Conservation (phyloP, 2,329 filamentous ascomycete species). For the Salinomyces thailandicus region DNA sequence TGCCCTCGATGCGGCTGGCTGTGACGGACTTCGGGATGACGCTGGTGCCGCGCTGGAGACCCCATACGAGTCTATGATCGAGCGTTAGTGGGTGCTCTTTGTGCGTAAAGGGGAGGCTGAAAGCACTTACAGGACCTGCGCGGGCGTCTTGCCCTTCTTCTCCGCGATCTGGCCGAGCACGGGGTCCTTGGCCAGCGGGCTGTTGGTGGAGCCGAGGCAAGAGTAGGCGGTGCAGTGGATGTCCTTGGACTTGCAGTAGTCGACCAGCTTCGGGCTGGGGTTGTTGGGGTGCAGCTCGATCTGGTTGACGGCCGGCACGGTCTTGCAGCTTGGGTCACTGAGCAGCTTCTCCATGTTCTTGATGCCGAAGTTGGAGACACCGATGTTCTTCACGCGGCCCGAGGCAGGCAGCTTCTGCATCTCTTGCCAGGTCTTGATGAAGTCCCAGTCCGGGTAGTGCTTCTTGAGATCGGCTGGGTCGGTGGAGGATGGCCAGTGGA, state of each 20-base stretch:
- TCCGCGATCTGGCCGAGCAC: conserved; percentile 50
- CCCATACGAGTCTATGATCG: conserved; percentile 53
- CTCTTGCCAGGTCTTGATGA: conserved; percentile 59
- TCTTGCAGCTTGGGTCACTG: conserved; percentile 53
- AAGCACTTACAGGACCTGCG: conserved; percentile 55
- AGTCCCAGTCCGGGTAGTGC: conserved; percentile 68
- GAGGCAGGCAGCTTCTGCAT: conserved; percentile 44
- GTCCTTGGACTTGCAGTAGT: conserved; percentile 60
- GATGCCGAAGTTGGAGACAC: conserved; percentile 74
- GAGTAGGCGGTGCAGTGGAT: conserved; percentile 69
- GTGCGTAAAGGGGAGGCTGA: not conserved
- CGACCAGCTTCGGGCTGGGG: conserved; percentile 67
- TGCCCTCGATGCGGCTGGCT: conserved; percentile 60
- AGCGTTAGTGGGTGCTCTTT: conserved; percentile 5
- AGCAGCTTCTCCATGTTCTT: conserved; percentile 66
- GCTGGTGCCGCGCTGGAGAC: conserved; percentile 66
- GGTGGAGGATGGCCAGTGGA: conserved; percentile 61
- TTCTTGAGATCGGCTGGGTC: conserved; percentile 54
- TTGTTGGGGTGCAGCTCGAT: conserved; percentile 73
- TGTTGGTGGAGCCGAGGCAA: conserved; percentile 61
- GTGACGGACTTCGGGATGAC: conserved; percentile 82
- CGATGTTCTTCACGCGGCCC: conserved; percentile 65
- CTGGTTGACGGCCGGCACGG: conserved; percentile 63
- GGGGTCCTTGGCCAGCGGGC: conserved; percentile 56
- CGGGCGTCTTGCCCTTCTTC: conserved; percentile 55